Base-by-base conservation (phyloP, 2,329 filamentous ascomycete genomes). In the Nothomitra cinnamomea region DNA sequence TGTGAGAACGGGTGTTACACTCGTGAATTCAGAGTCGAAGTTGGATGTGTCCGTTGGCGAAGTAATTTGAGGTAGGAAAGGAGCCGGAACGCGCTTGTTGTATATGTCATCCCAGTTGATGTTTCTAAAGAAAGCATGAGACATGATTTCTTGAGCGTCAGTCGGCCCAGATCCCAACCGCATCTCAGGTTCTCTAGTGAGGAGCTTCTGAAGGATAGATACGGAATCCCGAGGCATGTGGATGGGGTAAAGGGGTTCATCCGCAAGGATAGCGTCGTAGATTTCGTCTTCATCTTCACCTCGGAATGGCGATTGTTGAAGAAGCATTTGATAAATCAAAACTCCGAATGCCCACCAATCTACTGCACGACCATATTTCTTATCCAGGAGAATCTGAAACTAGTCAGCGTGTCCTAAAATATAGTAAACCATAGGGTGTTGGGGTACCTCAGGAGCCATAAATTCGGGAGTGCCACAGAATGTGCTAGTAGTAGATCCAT, bases 341-440 rank as follows among this genome's bases (percentile, higher is more conserved):
- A 98, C 92, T 66, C 92, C 92, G 69, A 98, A 98, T 5, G 94
- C 94, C 92, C 92, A 98, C 92, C 92, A 98, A 68, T 98, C 92
- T 43, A 98, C 92, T 15, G 92, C 87, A 55, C 92, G 83, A 47
- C 89, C 90, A 63, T 98, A 98, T 66, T 95, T 96, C 75, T 98
- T 98, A 67, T 98, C 92, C 55, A 96, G 75, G 36, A 98, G 73
- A 69, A 98, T 98, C 84, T 94, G 57, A 17, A 45, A 21, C 53
- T 21, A 13, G n/a, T 36, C 28, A 47, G 38, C 13, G 8, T n/a
- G 8, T 47, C 2, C 13, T 32, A 3, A 8, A 19, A 42, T 19
- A n/a, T 19, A 17, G 25, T 7, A 40, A 48, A 36, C 4, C 21
- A 13, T 36, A 2, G 5, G 32, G 17, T 22, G 57, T 71, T 60